phyloP scores from a whole-genome alignment of 2,329 filamentous ascomycete genomes.

The Aspergillus thermomutatus region DNA sequence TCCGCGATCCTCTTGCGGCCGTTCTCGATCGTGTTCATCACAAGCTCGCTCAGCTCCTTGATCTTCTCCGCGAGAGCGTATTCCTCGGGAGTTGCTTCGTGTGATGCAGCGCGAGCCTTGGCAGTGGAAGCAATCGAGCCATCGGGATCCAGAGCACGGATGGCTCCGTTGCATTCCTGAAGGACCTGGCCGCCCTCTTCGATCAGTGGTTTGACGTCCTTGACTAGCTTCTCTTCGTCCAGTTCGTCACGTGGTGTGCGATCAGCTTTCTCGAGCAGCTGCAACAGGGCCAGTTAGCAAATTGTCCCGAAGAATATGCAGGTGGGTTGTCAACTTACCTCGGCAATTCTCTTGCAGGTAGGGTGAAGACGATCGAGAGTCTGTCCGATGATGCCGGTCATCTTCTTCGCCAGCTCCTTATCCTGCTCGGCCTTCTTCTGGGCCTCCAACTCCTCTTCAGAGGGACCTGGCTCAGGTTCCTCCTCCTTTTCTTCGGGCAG shows the following conservation, averaged over 20 bases:
- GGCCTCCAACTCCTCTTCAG: conserved; percentile 49
- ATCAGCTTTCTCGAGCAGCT: conserved; percentile 78
- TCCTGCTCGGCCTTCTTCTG: conserved; percentile 64
- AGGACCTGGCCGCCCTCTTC: conserved; percentile 81
- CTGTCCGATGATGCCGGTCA: conserved; percentile 68
- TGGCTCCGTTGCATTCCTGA: conserved; percentile 79
- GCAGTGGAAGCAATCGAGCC: conserved; percentile 80
- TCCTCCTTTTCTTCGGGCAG: conserved; percentile 46
- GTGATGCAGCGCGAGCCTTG: conserved; percentile 72
- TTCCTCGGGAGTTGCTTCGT: conserved; percentile 78
- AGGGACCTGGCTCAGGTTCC: conserved; percentile 27
- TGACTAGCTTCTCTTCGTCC: conserved; percentile 84
- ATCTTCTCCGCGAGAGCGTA: conserved; percentile 78
- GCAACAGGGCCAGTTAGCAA: conserved; percentile 11
- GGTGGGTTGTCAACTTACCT: conserved; percentile 49
- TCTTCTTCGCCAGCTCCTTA: conserved; percentile 72
- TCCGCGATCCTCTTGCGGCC: conserved; percentile 84
- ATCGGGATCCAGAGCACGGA: conserved; percentile 85
- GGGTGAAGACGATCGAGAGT: conserved; percentile 81
- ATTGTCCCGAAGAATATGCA: background rate
- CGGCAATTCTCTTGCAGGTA: conserved; percentile 80
- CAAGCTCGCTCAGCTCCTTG: conserved; percentile 77
- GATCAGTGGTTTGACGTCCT: conserved; percentile 81
- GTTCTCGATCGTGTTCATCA: conserved; percentile 79
- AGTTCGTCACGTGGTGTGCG: conserved; percentile 79